Evolutionary conservation across 2,329 filamentous ascomycete species (phyloP).

Genomic region (Claviceps africana): DNA sequence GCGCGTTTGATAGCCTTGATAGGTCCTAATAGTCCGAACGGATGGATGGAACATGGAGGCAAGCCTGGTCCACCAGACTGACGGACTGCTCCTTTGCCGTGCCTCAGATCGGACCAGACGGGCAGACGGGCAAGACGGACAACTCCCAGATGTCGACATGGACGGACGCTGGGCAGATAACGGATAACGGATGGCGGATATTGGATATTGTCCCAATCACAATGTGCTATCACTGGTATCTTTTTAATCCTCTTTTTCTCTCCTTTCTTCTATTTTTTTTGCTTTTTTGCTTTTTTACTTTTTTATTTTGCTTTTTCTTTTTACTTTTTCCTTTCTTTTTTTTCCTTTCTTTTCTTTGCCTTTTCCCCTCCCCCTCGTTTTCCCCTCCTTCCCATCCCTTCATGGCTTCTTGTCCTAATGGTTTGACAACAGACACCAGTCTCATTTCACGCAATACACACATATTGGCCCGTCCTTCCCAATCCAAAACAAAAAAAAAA

Average conservation of each 20-base stretch:
- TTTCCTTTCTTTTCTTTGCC: too few relatives aligned
- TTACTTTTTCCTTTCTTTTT: too few relatives aligned
- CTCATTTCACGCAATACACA: not conserved
- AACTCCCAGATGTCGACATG: not conserved
- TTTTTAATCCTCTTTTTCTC: too few relatives aligned
- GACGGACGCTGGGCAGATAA: not conserved
- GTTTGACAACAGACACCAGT: too few relatives aligned
- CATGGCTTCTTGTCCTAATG: too few relatives aligned
- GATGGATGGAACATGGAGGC: not conserved
- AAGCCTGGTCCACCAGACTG: not conserved
- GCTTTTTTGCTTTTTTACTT: too few relatives aligned
- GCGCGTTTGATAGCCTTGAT: not conserved
- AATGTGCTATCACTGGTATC: not conserved
- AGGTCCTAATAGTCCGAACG: not conserved
- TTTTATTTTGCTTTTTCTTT: too few relatives aligned
- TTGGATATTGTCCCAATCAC: not conserved
- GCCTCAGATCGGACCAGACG: not conserved
- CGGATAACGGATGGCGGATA: too few relatives aligned
- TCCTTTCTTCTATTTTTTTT: too few relatives aligned
- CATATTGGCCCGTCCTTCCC: not conserved
- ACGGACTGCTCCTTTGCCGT: not conserved
- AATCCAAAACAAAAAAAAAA: not conserved
- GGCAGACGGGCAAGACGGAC: not conserved
- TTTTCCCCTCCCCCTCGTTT: not conserved
- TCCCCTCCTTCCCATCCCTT: too few relatives aligned